phyloP scores from a whole-genome alignment of 345 rosid genomes.

The Melaleuca quinquenervia region DNA sequence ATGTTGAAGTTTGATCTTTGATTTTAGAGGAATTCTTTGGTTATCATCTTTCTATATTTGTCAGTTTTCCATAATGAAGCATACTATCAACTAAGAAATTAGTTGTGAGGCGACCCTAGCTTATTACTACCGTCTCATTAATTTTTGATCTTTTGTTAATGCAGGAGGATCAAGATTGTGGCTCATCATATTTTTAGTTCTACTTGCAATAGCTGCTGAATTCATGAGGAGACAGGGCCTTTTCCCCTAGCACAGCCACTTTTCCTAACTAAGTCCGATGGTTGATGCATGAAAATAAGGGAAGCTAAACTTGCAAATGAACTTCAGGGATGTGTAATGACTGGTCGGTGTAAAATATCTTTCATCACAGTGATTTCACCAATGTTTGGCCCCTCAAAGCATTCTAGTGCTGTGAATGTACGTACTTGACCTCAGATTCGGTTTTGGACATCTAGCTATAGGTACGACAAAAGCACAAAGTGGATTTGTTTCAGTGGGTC shows the following conservation, averaged over 20 bases:
- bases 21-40: not conserved
- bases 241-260: not conserved
- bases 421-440: not conserved
- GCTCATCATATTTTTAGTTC: conserved; percentile 13
- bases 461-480: not conserved
- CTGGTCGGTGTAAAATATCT: too few relatives aligned
- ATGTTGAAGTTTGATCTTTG: not conserved
- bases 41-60: not conserved
- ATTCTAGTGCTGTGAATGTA: not conserved
- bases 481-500: not conserved
- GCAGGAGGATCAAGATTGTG: conserved; percentile 12
- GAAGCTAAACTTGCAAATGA: not conserved
- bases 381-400: not conserved
- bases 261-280: not conserved
- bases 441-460: not conserved
- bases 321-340: not conserved
- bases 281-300: not conserved
- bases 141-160: not conserved
- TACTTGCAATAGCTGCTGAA: conserved; percentile 15
- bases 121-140: not conserved
- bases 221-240: conserved; percentile 8
- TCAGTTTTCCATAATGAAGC: not conserved
- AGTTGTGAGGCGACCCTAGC: not conserved
- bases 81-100: not conserved
- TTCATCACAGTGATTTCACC: not conserved